A percentile compares a stretch with the other conserved stretches of the same genome.
Evolutionary conservation across 768 basidiomycete genomes (phyloP).

Genomic region (Cubamyces sp.): DNA sequence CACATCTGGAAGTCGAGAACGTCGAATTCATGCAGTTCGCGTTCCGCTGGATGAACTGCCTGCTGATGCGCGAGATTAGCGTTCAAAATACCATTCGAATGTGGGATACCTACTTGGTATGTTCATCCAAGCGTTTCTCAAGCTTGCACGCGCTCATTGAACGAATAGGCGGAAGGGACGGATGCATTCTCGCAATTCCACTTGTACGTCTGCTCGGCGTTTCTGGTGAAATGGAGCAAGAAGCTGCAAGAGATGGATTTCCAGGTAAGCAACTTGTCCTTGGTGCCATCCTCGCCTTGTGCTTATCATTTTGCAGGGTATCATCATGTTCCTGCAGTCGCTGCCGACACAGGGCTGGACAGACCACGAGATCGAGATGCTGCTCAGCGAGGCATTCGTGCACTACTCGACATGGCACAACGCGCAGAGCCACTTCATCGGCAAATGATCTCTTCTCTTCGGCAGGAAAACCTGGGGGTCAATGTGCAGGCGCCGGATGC

Average conservation of each 20-base stretch:
- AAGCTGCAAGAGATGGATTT: conserved; percentile 97
- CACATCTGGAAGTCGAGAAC: conserved; percentile 86
- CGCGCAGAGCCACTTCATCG: conserved; percentile 84
- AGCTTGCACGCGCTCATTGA: background rate
- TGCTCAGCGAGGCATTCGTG: conserved; percentile 95
- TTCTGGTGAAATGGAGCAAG: conserved; percentile 94
- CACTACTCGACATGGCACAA: conserved; percentile 93
- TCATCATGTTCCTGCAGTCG: conserved; percentile 98
- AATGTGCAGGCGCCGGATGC: background rate
- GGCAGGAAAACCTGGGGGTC: background rate
- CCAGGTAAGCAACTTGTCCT: conserved; percentile 61
- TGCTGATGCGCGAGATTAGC: conserved; percentile 97
- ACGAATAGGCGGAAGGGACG: conserved; percentile 84
- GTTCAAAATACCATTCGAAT: conserved; percentile 96
- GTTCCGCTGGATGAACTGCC: conserved; percentile 99
- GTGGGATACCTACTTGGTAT: conserved; percentile 99
- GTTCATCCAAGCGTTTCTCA: conserved; percentile 33
- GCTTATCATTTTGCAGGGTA: conserved; percentile 61
- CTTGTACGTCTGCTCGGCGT: conserved; percentile 96
- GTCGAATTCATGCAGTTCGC: conserved; percentile 99
- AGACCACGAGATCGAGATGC: conserved; percentile 93
- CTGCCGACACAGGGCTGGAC: conserved; percentile 93
- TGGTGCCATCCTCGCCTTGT: background rate
- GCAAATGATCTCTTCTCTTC: conserved; percentile 41
- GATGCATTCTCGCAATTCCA: conserved; percentile 99